A percentile compares a stretch with the other conserved stretches of the same genome.
Conservation (phyloP, 140 eudicot species). For the Oenanthe javanica region DNA sequence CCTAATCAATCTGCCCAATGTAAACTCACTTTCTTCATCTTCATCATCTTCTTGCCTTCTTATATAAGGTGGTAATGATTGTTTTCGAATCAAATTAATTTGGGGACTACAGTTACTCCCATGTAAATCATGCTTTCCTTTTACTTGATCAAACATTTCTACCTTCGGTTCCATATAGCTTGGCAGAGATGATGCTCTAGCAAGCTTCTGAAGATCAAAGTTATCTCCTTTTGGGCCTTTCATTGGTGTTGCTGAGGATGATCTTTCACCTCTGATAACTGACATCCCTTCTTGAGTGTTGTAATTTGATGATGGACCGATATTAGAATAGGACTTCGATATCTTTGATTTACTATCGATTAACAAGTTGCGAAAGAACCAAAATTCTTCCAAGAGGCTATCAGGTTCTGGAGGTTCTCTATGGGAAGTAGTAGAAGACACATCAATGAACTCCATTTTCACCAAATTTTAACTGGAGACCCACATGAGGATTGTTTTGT, state of each 20-base stretch:
- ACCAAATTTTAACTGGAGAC: conserved; percentile 2
- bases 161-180: neutral
- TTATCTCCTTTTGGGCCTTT: neutral
- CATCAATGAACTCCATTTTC: conserved; percentile 16
- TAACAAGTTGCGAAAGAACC: conserved; percentile 40
- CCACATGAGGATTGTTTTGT: conserved; percentile 13
- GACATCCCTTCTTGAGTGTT: conserved; percentile 1
- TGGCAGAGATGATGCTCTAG: conserved; percentile 22
- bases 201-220: neutral
- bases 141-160: neutral
- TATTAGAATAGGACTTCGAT: conserved; percentile 23
- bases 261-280: neutral
- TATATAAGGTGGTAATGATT: conserved; percentile 18
- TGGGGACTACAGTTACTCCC: neutral
- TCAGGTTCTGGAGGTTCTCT: conserved; percentile 24
- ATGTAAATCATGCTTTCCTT: conserved; percentile 9
- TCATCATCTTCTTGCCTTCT: conserved; percentile 13
- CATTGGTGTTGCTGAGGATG: neutral
- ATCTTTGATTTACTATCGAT: conserved; percentile 19
- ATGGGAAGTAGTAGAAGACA: neutral
- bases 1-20: conserved; percentile 65
- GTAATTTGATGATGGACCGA: conserved; percentile 11
- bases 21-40: conserved; percentile 62
- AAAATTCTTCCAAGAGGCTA: conserved; percentile 26
- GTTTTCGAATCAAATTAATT: conserved; percentile 11